Base-by-base conservation (phyloP, 257 asterid species). In the Schizonepeta tenuifolia region DNA sequence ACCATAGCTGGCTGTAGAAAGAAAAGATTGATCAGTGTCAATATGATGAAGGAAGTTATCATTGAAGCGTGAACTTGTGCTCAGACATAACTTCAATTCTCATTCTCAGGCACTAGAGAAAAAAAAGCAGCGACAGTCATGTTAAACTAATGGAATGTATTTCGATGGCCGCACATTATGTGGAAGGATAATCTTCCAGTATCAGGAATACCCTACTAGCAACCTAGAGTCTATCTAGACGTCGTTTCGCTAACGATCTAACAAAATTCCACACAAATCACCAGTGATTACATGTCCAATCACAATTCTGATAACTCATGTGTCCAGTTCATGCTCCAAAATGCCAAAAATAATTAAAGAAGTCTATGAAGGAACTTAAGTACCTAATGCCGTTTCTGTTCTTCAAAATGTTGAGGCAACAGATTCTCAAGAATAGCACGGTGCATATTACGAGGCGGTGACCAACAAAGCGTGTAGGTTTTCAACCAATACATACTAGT, bases 1-100 rank as follows among this genome's bases (percentile, higher is more conserved):
- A 91, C 88, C 80, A 89, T 82, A 67, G 98, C 96, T 24, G 98
- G 96, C 98, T 93, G 70, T 58, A 78, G 38, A 80, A 70, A 72
- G 36, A 55, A 68, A 75, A 64, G 2, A 51, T 51, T 8, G 13
- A 51, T 5, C 57, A 10, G 17, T 12, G 18, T 28, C 41, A 13
- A 24, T 24, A 24, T 56, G 38, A 4, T 56, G 13, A 18, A 0
- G 7, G 38, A 56, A 22, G 38, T 5, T 56, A 24, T 26, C 63
- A 22, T 9, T 55, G 31, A 22, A 55, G 22, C 8, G 7, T 14
- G 26, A 56, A 56, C 59, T 53, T 56, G 8, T 24, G 9, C 11
- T 56, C 8, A 10, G 12, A 5, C 63, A 56, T 13, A 56, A 12
- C 22, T 49, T 49, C 24, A n/a, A 49, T 17, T 43, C 50, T 43